Evolutionary conservation across 768 basidiomycete genomes (phyloP), one percentile per base, ranked within the genome.

Genomic region (Boletus barrowsii): DNA sequence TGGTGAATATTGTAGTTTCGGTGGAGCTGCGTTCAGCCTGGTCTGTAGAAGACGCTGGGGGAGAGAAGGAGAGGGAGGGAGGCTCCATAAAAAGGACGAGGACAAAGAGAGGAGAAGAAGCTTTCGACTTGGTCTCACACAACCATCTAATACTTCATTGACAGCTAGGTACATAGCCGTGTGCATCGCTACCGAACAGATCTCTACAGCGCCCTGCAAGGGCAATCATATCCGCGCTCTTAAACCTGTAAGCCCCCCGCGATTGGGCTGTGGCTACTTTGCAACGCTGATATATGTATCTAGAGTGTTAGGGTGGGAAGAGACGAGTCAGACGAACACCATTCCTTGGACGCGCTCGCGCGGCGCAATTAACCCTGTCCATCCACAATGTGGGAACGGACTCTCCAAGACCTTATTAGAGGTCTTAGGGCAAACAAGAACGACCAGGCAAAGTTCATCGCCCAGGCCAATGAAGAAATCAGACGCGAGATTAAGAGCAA

Each of bases 341-440:
- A 26, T 8, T 26, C 26, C 24, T 37, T 39, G 14, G 39, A 9
- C 39, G 22, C 26, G 26, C 26, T 29, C 26, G 8, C 26, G 26
- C 1, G 26, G 26, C 33, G 14, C 14, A 11, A 14, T 35, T 35
- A 14, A 35, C 33, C 10, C 14, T 22, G 35, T 35, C 33, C 29
- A 39, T 18, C 24, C 39, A 55, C 42, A 22, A 98, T 97, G 95
- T 97, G 93, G 90, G 95, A 98, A 78, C 82, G 94, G 50, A 96
- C 93, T 7, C 81, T 98, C 10, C 91, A 96, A 66, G 94, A 96
- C 73, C 88, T 97, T 65, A 93, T 97, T 66, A 83, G 96, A 61
- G 97, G 95, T 43, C 80, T 99, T 57, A 86, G 97, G 48, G 92
- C 95, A 44, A 95, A 95, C 79, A 97, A 95, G 79, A 84, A 85